Percentiles rank a stretch among this genome's conserved stretches.
Evolutionary conservation across 495 filamentous ascomycete species (phyloP).

Genomic region (Penicillium ochrochloron): DNA sequence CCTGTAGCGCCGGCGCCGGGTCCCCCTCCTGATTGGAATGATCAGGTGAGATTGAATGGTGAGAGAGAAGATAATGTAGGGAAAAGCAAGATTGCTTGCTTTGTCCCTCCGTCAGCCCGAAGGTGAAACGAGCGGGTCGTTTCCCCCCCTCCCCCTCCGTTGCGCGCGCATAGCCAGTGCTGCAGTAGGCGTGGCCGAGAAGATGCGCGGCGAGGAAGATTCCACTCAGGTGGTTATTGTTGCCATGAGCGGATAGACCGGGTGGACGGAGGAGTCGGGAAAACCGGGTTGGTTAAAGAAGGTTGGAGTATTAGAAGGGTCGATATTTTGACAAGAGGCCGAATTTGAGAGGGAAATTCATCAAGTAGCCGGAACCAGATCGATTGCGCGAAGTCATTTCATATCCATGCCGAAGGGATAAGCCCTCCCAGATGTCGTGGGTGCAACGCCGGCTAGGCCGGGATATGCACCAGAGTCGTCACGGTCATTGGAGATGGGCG

Average conservation of each 20-base stretch:
- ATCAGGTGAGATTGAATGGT: conserved; percentile 5
- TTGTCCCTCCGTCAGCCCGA: conserved; percentile 3
- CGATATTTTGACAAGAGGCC: conserved; percentile 18
- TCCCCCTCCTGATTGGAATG: conserved; percentile 12
- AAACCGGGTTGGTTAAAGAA: background rate
- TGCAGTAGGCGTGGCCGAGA: conserved; percentile 1
- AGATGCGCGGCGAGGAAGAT: background rate
- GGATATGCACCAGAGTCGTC: conserved; percentile 40
- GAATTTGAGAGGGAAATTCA: conserved; percentile 32
- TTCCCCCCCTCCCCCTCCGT: background rate
- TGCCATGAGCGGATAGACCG: background rate
- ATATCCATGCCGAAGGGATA: conserved; percentile 41
- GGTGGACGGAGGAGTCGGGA: background rate
- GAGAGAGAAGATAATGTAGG: background rate
- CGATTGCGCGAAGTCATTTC: conserved; percentile 37
- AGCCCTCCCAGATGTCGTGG: conserved; percentile 33
- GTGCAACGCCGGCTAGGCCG: conserved; percentile 30
- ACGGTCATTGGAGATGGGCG: conserved; percentile 42
- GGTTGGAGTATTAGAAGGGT: conserved; percentile 1
- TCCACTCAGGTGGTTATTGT: conserved; percentile 3
- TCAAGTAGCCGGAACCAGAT: conserved; percentile 31
- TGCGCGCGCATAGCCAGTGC: background rate
- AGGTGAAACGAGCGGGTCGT: conserved; percentile 4
- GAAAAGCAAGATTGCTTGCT: background rate
- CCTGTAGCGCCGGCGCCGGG: conserved; percentile 25